Base-by-base conservation (phyloP, 129 eudicot genomes). In the Arctium lappa region DNA sequence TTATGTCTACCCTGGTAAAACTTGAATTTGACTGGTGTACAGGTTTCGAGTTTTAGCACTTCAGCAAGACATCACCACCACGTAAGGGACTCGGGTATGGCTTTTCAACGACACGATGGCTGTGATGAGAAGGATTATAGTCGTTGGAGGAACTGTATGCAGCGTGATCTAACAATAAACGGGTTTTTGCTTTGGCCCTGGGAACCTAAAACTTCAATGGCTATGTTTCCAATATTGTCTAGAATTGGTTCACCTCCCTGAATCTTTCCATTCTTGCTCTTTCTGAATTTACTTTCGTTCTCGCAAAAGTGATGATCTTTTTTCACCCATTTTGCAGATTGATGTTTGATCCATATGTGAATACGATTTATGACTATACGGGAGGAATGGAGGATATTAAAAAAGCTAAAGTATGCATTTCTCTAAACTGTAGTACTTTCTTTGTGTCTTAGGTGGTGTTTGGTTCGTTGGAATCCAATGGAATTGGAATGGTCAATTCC, bases 31-130 rank as follows among this genome's bases (percentile, higher is more conserved):
- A 40, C 71, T 60, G 81, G 74, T 85, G 70, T 70, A 65, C 48
- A 93, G 98, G 98, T 93, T 68, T 91, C 98, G 31, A 93, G 98
- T 85, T 88, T 93, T 83, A 82, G 92, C 89, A 93, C 98, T 66
- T 88, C 90, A 74, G 94, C 84, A 39, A 75, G 83, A 75, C 79
- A 78, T 65, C 83, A 60, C 22, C 79, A 77, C 48, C 83, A 60
- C 31, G 66, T 44, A 31, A 56, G 79, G 86, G 72, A 38, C 56
- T 74, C 74, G 66, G 65, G 42, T 69, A 76, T 81, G 70, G 82
- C 81, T 71, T 76, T 86, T 53, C 90, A 88, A 69, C 88, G 56
- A 69, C 90, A 90, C 37, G 82, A 69, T 80, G 88, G 81, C 63
- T 88, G 81, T 89, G 92, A 89, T 75, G 89, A 91, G 86, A 85